Conservation (phyloP, 2,329 filamentous ascomycete genomes). For the Knufia petricola region DNA sequence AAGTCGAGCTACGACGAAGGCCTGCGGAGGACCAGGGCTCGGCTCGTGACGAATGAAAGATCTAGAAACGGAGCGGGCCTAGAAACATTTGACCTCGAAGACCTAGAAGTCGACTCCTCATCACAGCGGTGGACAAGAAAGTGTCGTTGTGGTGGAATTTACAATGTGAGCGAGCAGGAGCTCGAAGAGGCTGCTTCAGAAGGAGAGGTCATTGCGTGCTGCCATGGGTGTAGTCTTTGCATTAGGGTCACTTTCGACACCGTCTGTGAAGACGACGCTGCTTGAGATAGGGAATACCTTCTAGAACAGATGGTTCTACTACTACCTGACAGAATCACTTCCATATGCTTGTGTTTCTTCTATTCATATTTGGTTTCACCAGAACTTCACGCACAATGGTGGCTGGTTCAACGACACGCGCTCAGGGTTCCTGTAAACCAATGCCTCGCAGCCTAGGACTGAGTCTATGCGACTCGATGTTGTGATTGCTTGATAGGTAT, state of each 20-base stretch:
- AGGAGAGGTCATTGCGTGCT: constrained; percentile 49
- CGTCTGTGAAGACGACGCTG: background rate
- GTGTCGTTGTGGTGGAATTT: constrained; percentile 53
- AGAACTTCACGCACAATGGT: too few relatives aligned
- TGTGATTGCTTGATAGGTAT: too few relatives aligned
- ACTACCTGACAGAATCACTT: background rate
- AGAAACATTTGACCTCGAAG: constrained; percentile 50
- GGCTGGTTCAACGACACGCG: too few relatives aligned
- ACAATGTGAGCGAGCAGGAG: constrained; percentile 45
- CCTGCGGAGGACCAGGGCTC: constrained; percentile 5
- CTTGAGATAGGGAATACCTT: background rate
- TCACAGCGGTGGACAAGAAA: constrained; percentile 39
- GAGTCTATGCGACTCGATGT: too few relatives aligned
- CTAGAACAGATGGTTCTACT: too few relatives aligned
- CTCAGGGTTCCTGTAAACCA: too few relatives aligned
- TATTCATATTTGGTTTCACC: too few relatives aligned
- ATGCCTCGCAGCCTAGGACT: too few relatives aligned
- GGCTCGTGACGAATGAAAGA: constrained; percentile 22
- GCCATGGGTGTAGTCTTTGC: constrained; percentile 55
- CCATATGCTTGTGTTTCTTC: background rate
- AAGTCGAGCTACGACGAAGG: constrained; percentile 41
- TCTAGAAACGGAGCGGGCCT: constrained; percentile 35
- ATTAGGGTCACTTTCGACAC: constrained; percentile 49
- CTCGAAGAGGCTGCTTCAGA: constrained; percentile 34
- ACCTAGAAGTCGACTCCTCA: constrained; percentile 36